Evolutionary conservation across 169 alveolate genomes (phyloP).

Genomic region (Plasmodium coatneyi): DNA sequence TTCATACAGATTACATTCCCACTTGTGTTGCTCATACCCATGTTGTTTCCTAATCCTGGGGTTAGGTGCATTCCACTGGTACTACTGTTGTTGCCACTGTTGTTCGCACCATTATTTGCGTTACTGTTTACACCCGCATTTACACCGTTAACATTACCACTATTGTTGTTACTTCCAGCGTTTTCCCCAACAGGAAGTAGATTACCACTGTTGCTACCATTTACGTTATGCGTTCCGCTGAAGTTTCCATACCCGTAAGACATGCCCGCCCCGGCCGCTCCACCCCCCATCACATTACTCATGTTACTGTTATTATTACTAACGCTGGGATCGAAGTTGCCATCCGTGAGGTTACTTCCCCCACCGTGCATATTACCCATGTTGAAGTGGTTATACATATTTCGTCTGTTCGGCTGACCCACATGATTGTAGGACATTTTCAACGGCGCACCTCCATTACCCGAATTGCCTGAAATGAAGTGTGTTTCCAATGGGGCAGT

Average conservation of each 20-base stretch:
- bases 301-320: conserved; percentile 24
- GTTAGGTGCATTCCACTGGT: conserved; percentile 5
- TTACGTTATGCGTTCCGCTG: neutral
- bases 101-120: neutral
- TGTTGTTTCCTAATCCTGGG: conserved; percentile 9
- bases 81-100: neutral
- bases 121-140: neutral
- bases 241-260: neutral
- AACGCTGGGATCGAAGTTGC: conserved; percentile 11
- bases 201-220: neutral
- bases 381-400: conserved; percentile 33
- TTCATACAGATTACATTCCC: conserved; percentile 32
- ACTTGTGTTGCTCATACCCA: conserved; percentile 3
- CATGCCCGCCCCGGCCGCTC: neutral
- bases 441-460: conserved; percentile 6
- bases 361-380: neutral
- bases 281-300: neutral
- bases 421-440: conserved; percentile 55
- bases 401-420: conserved; percentile 38
- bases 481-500: conserved; percentile 23
- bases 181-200: too few relatives aligned
- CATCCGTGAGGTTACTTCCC: neutral
- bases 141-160: neutral
- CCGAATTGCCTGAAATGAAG: conserved; percentile 12
- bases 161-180: neutral